Conservation (phyloP, 2,329 filamentous ascomycete genomes). For the Onygena corvina region DNA sequence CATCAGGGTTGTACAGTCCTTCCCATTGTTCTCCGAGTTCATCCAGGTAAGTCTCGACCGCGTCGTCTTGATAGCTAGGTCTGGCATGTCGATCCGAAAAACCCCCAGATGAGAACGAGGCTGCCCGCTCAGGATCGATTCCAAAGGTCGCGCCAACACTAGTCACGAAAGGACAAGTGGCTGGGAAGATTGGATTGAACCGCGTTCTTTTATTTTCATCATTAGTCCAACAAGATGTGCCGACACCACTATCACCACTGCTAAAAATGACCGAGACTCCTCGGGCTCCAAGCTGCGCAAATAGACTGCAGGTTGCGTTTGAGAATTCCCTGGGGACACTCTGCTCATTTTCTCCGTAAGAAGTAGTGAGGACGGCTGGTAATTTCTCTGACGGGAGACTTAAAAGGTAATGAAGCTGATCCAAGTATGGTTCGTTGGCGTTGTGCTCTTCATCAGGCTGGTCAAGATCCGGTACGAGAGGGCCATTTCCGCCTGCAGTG, state of each 20-base stretch:
- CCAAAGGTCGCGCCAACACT: constrained; percentile 48
- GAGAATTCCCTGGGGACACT: constrained; percentile 49
- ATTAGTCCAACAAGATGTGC: constrained; percentile 43
- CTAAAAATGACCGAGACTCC: constrained; percentile 56
- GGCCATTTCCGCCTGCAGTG: constrained; percentile 46
- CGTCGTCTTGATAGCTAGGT: constrained; percentile 37
- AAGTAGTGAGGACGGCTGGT: constrained; percentile 54
- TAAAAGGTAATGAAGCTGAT: constrained; percentile 50
- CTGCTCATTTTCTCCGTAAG: constrained; percentile 58
- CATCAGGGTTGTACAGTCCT: constrained; percentile 40
- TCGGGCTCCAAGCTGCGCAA: constrained; percentile 53
- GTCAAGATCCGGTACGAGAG: constrained; percentile 39
- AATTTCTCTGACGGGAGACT: constrained; percentile 42
- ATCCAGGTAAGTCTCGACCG: constrained; percentile 36
- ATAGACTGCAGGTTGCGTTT: constrained; percentile 48
- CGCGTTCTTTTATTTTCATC: constrained; percentile 41
- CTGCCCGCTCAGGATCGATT: constrained; percentile 42
- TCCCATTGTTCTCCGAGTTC: constrained; percentile 32
- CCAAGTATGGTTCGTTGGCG: constrained; percentile 55
- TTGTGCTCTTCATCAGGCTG: constrained; percentile 32
- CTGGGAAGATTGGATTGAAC: constrained; percentile 45
- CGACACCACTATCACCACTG: constrained; percentile 51
- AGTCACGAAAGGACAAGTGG: constrained; percentile 51
- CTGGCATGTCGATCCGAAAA: constrained; percentile 41
- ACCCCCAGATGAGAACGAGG: constrained; percentile 41